phyloP scores from a whole-genome alignment of 306 rosid genomes.

The Astragalus membranaceus region DNA sequence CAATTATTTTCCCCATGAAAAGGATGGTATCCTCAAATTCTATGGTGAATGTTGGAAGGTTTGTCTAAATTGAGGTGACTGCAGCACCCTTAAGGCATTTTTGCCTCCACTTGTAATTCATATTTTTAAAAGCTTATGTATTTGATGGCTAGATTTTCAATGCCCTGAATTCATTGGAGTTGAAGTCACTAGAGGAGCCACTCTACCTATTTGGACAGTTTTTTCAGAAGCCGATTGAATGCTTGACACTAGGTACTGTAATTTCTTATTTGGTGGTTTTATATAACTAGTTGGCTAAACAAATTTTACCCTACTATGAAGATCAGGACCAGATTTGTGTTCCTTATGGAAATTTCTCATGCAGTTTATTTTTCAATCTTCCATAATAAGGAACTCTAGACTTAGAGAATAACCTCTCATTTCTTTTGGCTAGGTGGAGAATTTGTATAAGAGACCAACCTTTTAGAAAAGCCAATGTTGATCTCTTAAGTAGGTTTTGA shows the following conservation, averaged over 20 bases:
- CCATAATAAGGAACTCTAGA: too few relatives aligned
- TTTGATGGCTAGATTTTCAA: conserved; percentile 66
- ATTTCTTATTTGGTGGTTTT: conserved; percentile 2
- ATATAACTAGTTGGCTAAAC: too few relatives aligned
- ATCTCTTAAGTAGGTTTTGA: too few relatives aligned
- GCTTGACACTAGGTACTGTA: conserved; percentile 83
- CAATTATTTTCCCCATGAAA: conserved; percentile 70
- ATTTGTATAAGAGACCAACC: too few relatives aligned
- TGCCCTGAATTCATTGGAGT: conserved; percentile 85
- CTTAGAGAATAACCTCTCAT: too few relatives aligned
- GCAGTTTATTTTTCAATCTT: too few relatives aligned
- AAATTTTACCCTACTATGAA: too few relatives aligned
- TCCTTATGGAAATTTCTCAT: too few relatives aligned
- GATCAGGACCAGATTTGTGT: too few relatives aligned
- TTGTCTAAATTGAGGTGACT: conserved; percentile 40
- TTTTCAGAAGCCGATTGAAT: conserved; percentile 77
- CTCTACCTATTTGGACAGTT: conserved; percentile 94
- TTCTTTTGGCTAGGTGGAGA: too few relatives aligned
- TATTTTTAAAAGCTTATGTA: conserved; percentile 22
- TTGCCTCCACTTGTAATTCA: conserved; percentile 22
- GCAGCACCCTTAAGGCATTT: conserved; percentile 32
- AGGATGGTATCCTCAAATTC: conserved; percentile 82
- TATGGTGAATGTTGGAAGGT: conserved; percentile 97
- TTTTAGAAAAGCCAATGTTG: too few relatives aligned
- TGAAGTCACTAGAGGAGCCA: conserved; percentile 97